Conservation (phyloP, 257 asterid species). For the Ophiorrhiza pumila region DNA sequence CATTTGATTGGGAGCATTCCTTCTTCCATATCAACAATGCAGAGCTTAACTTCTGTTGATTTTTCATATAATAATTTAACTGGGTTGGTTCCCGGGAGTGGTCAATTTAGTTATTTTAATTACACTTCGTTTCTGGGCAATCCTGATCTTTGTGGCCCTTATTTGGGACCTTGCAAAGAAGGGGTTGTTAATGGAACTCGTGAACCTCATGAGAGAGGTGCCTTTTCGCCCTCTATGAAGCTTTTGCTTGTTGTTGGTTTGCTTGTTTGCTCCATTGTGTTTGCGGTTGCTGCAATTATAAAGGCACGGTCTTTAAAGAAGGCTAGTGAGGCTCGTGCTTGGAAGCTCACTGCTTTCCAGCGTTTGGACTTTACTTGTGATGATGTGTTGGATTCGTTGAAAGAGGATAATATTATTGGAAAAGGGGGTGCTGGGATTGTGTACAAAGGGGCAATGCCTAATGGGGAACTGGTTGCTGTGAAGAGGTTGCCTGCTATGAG, state of each 20-base stretch:
- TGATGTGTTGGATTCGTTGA: constrained; percentile 74
- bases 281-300: constrained; percentile 81
- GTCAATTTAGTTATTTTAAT: constrained; percentile 87
- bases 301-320: constrained; percentile 83
- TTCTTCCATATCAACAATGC: constrained; percentile 69
- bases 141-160: constrained; percentile 86
- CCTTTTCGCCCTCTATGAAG: constrained; percentile 75
- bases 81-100: constrained; percentile 88
- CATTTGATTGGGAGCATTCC: constrained; percentile 78
- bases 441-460: constrained; percentile 75
- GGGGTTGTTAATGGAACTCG: constrained; percentile 47
- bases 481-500: constrained; percentile 81
- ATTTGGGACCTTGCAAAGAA: constrained; percentile 79
- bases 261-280: constrained; percentile 82
- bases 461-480: constrained; percentile 80
- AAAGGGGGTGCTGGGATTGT: constrained; percentile 98
- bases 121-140: constrained; percentile 84
- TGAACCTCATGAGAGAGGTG: constrained; percentile 53
- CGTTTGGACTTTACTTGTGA: constrained; percentile 80
- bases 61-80: constrained; percentile 86
- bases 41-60: constrained; percentile 92
- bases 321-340: constrained; percentile 73
- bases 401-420: constrained; percentile 89
- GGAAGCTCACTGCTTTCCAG: constrained; percentile 97
- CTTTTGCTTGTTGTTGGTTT: constrained; percentile 76